Evolutionary conservation across 2,329 filamentous ascomycete species (phyloP).

Genomic region (Hypomyces perniciosus): DNA sequence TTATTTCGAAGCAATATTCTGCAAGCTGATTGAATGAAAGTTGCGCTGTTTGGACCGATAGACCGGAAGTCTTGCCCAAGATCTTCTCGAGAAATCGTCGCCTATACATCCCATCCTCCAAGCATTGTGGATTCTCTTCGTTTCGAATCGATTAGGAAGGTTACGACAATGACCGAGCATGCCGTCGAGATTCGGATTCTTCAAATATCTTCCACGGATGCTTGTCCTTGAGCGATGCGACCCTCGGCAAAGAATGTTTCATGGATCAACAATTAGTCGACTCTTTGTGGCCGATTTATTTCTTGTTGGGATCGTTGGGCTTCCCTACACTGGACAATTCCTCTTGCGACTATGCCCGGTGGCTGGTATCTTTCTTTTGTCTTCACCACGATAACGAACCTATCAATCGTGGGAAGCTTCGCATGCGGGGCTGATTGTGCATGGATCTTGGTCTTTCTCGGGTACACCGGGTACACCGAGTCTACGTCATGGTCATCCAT

Average conservation of each 20-base stretch:
- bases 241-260: conserved; percentile 23
- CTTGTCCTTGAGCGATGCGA: conserved; percentile 34
- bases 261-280: conserved; percentile 33
- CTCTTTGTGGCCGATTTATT: conserved; percentile 41
- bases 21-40: conserved; percentile 50
- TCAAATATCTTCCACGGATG: conserved; percentile 47
- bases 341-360: conserved; percentile 31
- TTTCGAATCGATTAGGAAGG: conserved; percentile 39
- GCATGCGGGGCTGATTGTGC: no score
- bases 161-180: conserved; percentile 35
- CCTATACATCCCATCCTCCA: conserved; percentile 27
- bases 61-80: conserved; percentile 44
- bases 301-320: conserved; percentile 29
- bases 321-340: conserved; percentile 26
- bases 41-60: conserved; percentile 51
- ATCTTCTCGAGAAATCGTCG: conserved; percentile 36
- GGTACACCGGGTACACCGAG: no score
- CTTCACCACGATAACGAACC: neutral
- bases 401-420: no score
- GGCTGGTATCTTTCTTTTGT: conserved; percentile 13
- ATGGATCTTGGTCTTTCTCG: no score
- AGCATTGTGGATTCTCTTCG: conserved; percentile 32
- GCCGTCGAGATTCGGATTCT: conserved; percentile 40
- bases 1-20: conserved; percentile 55
- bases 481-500: no score